Conservation (phyloP, 1,139 yeast genomes). For the Magnusiomyces paraingens region DNA sequence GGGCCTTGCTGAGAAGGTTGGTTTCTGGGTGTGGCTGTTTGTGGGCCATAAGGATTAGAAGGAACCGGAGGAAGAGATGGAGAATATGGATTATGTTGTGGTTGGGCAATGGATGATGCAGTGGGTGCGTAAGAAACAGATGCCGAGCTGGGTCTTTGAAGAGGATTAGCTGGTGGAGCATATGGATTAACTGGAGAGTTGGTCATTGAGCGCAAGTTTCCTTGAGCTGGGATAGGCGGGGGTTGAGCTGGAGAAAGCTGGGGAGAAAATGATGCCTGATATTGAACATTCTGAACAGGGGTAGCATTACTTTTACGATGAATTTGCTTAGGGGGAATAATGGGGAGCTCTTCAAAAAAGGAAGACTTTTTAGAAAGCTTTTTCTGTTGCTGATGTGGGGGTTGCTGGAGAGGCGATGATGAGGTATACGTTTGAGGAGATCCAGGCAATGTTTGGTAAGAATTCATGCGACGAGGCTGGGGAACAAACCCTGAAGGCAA, state of each 20-base stretch:
- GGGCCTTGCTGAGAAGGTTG: too few species aligned
- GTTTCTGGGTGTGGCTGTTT: too few species aligned
- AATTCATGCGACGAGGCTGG: slow-evolving; percentile 14
- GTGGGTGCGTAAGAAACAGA: not conserved
- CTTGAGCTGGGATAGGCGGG: slow-evolving; percentile 18
- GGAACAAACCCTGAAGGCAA: slow-evolving; percentile 57
- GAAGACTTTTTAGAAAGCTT: slow-evolving; percentile 35
- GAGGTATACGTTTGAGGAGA: slow-evolving; percentile 1
- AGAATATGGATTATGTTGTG: slow-evolving; percentile 11
- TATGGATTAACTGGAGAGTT: slow-evolving; percentile 12
- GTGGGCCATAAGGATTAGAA: not conserved
- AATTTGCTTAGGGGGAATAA: slow-evolving; percentile 24
- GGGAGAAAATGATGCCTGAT: not conserved
- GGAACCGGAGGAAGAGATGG: slow-evolving; percentile 5
- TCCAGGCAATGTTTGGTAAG: not conserved
- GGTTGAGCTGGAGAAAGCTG: slow-evolving; percentile 16
- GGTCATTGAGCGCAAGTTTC: slow-evolving; percentile 6
- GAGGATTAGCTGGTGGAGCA: not conserved
- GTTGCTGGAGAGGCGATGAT: not conserved
- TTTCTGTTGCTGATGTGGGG: not conserved
- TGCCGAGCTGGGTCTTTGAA: not conserved
- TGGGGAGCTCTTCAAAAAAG: slow-evolving; percentile 54
- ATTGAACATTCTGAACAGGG: slow-evolving; percentile 11
- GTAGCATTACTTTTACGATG: slow-evolving; percentile 18
- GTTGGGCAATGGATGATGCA: not conserved